Percentiles rank a stretch among this genome's conserved stretches.
phyloP scores from a whole-genome alignment of 108 stramenopile genomes.

The Cyclotella atomus region DNA sequence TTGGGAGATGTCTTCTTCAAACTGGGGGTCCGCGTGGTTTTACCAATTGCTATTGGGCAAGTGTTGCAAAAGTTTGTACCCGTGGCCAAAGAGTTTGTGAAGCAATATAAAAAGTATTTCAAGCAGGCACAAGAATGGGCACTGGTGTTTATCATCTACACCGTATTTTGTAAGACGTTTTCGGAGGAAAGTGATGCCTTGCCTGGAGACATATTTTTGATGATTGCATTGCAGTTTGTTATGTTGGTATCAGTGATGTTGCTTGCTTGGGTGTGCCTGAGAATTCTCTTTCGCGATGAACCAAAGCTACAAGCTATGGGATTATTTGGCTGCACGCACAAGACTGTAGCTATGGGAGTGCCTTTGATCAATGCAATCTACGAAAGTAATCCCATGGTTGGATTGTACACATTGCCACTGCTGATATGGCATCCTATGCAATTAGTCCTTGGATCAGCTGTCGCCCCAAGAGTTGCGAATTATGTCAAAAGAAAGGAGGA shows the following conservation, averaged over 20 bases:
- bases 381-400: constrained; percentile 49
- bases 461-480: constrained; percentile 52
- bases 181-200: constrained; percentile 29
- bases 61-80: constrained; percentile 50
- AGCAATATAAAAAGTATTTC: constrained; percentile 51
- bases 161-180: constrained; percentile 72
- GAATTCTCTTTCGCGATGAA: constrained; percentile 42
- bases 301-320: constrained; percentile 68
- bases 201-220: constrained; percentile 47
- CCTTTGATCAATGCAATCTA: constrained; percentile 77
- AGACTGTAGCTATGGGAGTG: constrained; percentile 77
- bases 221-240: constrained; percentile 54
- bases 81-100: constrained; percentile 49
- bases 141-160: constrained; percentile 70
- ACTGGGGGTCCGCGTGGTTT: constrained; percentile 55
- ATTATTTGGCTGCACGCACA: constrained; percentile 71
- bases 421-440: constrained; percentile 82
- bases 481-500: constrained; percentile 55
- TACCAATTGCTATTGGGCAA: constrained; percentile 67
- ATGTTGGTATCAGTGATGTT: constrained; percentile 50
- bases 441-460: constrained; percentile 56
- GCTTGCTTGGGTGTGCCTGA: constrained; percentile 55
- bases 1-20: constrained; percentile 57
- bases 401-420: constrained; percentile 68
- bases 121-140: constrained; percentile 56